Conservation (phyloP, 345 rosid species). For the Eucalyptus camaldulensis region DNA sequence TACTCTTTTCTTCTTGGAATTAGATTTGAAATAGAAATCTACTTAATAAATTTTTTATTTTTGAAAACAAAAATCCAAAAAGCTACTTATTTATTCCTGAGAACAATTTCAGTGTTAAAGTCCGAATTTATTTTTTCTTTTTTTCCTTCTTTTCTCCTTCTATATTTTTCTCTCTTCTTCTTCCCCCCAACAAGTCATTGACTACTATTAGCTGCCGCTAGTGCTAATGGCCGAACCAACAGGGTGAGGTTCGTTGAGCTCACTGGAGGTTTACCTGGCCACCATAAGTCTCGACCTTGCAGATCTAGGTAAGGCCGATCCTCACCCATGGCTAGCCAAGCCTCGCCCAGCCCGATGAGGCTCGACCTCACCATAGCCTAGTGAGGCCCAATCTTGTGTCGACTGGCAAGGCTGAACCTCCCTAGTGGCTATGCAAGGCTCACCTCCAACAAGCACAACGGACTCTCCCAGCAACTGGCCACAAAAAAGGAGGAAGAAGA, state of each 20-base stretch:
- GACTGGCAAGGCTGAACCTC: rapidly evolving
- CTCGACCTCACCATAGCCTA: rapidly evolving
- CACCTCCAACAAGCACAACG: rapidly evolving
- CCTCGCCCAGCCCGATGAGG: rapidly evolving
- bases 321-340: rapidly evolving
- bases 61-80: rapidly evolving
- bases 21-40: rapidly evolving
- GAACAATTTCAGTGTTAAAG: too few species aligned
- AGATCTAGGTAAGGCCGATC: too few species aligned
- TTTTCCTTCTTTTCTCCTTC: too few species aligned
- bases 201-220: rapidly evolving
- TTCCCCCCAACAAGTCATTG: too few species aligned
- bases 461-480: rapidly evolving
- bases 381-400: rapidly evolving
- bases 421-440: rapidly evolving
- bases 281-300: rapidly evolving
- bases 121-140: rapidly evolving
- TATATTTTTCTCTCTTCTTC: too few species aligned
- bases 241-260: rapidly evolving
- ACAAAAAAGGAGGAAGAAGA: too few species aligned
- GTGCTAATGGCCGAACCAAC: rapidly evolving
- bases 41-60: rapidly evolving
- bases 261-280: rapidly evolving
- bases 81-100: rapidly evolving
- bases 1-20: rapidly evolving